Conservation (phyloP, 2,329 filamentous ascomycete genomes). For the Penicillium sp. region DNA sequence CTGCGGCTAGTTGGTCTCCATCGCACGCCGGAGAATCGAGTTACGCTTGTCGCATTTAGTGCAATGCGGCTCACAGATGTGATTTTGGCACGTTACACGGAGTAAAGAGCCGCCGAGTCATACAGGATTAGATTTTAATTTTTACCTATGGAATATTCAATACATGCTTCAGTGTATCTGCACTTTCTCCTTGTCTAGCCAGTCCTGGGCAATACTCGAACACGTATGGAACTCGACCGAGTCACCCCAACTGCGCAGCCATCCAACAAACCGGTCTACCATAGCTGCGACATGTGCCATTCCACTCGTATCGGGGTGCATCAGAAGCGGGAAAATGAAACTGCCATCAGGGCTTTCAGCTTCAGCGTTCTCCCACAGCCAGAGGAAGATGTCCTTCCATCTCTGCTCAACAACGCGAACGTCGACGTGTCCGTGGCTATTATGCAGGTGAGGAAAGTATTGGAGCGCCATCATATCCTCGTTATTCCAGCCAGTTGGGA, state of each 20-base stretch:
- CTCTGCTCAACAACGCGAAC: constrained; percentile 55
- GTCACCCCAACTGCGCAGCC: constrained; percentile 42
- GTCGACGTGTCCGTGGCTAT: constrained; percentile 57
- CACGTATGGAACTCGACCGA: constrained; percentile 23
- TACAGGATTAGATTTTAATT: too few species aligned
- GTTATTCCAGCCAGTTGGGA: constrained; percentile 46
- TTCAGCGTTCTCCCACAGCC: constrained; percentile 41
- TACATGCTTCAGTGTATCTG: too few species aligned
- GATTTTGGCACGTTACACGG: too few species aligned
- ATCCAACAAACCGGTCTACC: constrained; percentile 50
- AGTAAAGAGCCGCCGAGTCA: too few species aligned
- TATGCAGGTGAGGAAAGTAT: constrained; percentile 42
- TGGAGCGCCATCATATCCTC: constrained; percentile 47
- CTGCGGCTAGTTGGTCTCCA: too few species aligned
- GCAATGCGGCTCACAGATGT: too few species aligned
- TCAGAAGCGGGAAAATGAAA: constrained; percentile 48
- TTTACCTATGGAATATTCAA: too few species aligned
- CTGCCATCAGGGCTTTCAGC: constrained; percentile 12
- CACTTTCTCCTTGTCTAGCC: too few species aligned
- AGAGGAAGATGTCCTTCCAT: constrained; percentile 59
- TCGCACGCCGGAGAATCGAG: too few species aligned
- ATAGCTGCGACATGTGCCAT: constrained; percentile 60
- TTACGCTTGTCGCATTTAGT: too few species aligned
- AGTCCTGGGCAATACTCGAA: too few species aligned
- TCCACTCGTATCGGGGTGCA: constrained; percentile 58